phyloP scores from a whole-genome alignment of 2,329 filamentous ascomycete genomes.

The Coniochaeta sp. region DNA sequence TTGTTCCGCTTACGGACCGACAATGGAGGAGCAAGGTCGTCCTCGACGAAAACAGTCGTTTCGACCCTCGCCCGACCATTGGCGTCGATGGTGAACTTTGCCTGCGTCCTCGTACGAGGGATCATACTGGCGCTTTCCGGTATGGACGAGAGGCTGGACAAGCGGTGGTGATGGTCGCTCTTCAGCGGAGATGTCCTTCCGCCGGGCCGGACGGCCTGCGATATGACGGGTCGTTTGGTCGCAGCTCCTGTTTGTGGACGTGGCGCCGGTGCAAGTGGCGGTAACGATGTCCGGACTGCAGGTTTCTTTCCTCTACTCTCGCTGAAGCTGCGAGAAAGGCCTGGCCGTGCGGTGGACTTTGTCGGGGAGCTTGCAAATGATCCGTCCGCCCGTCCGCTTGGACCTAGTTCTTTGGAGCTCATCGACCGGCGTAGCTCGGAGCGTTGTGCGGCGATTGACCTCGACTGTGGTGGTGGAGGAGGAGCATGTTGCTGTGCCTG shows the following conservation, averaged over 20 bases:
- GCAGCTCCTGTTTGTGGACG: slow-evolving; percentile 18
- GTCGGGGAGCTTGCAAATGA: slow-evolving; percentile 40
- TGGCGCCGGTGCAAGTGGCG: slow-evolving; percentile 38
- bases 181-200: slow-evolving; percentile 48
- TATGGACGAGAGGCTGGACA: slow-evolving; percentile 48
- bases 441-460: slow-evolving; percentile 19
- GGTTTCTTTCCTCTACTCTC: slow-evolving; percentile 42
- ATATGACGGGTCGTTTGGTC: slow-evolving; percentile 25
- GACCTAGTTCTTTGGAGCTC: slow-evolving; percentile 34
- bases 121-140: slow-evolving; percentile 37
- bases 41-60: slow-evolving; percentile 34
- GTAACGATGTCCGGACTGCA: slow-evolving; percentile 30
- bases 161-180: slow-evolving; percentile 36
- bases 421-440: slow-evolving; percentile 35
- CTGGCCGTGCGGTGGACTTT: slow-evolving; percentile 38
- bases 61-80: slow-evolving; percentile 51
- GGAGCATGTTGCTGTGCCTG: slow-evolving; percentile 14
- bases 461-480: neutral
- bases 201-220: slow-evolving; percentile 26
- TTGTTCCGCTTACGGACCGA: slow-evolving; percentile 13
- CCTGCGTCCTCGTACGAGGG: slow-evolving; percentile 42
- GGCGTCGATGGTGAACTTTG: slow-evolving; percentile 58
- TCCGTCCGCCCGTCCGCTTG: slow-evolving; percentile 33
- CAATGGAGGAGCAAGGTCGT: slow-evolving; percentile 12
- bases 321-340: slow-evolving; percentile 46